Conservation (phyloP, 306 rosid species). For the Sicyos baderoa region DNA sequence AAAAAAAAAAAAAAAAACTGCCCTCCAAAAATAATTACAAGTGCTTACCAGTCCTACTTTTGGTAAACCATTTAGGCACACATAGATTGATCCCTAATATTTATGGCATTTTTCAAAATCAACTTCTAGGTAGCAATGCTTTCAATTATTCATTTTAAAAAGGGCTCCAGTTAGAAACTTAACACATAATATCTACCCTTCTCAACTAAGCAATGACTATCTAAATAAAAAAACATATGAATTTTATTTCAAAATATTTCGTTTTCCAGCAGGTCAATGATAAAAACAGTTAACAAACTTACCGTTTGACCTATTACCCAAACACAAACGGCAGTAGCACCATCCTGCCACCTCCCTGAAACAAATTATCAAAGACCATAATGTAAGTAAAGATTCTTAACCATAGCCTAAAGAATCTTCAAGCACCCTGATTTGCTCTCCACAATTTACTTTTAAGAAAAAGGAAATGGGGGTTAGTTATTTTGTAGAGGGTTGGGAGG, state of each 20-base stretch:
- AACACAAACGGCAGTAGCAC: conserved; percentile 82
- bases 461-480: not conserved
- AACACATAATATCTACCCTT: not conserved
- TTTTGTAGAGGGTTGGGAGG: not conserved
- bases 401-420: conserved; percentile 13
- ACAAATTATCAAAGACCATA: conserved; percentile 23
- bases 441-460: not conserved
- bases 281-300: conserved; percentile 26
- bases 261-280: not conserved
- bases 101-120: not conserved
- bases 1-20: not conserved
- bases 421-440: conserved; percentile 13
- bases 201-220: not conserved
- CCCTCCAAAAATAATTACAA: not conserved
- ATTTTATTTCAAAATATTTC: not conserved
- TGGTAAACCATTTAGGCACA: not conserved
- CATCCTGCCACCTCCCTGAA: conserved; percentile 92
- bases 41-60: not conserved
- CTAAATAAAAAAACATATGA: not conserved
- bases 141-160: too few relatives aligned
- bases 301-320: conserved; percentile 80
- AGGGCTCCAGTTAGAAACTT: not conserved
- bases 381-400: conserved; percentile 18
- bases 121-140: too few relatives aligned
- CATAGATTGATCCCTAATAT: not conserved